These are phyloP conservation scores for Citrus mangshanensis DNA, from an alignment of 345 rosid species.

Conservation along the genomic window DNA sequence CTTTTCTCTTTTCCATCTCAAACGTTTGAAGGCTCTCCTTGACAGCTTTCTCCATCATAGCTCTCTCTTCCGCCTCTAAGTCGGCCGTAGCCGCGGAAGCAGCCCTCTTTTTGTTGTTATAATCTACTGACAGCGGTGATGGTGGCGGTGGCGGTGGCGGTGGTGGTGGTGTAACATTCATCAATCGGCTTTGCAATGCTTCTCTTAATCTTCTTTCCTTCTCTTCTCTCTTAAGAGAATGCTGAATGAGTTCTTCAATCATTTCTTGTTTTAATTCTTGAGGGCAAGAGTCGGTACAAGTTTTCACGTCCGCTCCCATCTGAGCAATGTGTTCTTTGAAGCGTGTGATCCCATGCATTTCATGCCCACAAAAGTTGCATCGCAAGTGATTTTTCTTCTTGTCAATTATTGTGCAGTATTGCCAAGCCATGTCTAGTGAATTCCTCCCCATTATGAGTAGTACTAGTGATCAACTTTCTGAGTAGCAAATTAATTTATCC, in stretches of 20 bases:
- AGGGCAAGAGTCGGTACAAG: neutral
- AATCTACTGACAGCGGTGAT: neutral
- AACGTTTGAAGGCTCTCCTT: neutral
- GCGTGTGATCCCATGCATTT: neutral
- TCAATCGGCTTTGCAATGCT: neutral
- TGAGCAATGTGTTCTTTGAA: neutral
- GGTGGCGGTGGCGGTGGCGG: neutral
- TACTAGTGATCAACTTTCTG: too few relatives aligned
- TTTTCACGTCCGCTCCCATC: neutral
- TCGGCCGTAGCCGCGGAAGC: neutral
- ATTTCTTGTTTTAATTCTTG: neutral
- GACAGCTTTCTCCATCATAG: neutral
- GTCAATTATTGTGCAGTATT: neutral
- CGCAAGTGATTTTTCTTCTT: neutral
- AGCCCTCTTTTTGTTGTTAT: neutral
- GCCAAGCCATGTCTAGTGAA: neutral
- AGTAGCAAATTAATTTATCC: too few relatives aligned
- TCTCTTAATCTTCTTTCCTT: neutral
- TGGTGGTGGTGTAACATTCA: neutral
- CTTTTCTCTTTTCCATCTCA: neutral
- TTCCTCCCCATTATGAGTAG: neutral
- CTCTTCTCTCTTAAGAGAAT: neutral
- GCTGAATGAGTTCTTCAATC: neutral
- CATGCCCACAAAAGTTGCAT: neutral
- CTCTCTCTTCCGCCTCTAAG: neutral